A percentile compares a stretch with the other conserved stretches of the same genome.
phyloP scores from a whole-genome alignment of 2,329 filamentous ascomycete genomes.

The Cladorrhinum sp. region DNA sequence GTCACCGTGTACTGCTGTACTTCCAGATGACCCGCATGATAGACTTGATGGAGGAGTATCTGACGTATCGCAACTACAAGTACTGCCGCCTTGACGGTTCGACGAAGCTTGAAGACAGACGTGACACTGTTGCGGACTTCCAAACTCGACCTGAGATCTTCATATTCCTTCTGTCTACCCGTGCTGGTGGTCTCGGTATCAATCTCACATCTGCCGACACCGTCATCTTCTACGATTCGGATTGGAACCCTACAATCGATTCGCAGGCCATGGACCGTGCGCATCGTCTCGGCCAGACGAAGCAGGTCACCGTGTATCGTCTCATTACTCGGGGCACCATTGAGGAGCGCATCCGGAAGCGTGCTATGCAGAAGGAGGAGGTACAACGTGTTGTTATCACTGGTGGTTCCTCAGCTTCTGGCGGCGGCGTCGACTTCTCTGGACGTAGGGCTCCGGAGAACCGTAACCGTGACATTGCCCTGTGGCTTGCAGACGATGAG shows the following conservation, averaged over 20 bases:
- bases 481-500: slow-evolving; percentile 98
- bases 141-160: slow-evolving; percentile 93
- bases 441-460: slow-evolving; percentile 84
- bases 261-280: slow-evolving; percentile 99
- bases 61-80: slow-evolving; percentile 98
- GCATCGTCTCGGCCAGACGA: slow-evolving; percentile 93
- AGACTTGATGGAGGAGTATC: slow-evolving; percentile 97
- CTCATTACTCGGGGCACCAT: slow-evolving; percentile 96
- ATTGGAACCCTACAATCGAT: slow-evolving; percentile 99
- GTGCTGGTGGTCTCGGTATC: slow-evolving; percentile 96
- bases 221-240: slow-evolving; percentile 98
- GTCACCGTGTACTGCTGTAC: slow-evolving; percentile 91
- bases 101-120: slow-evolving; percentile 93
- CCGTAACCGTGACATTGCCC: slow-evolving; percentile 93
- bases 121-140: slow-evolving; percentile 96
- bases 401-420: slow-evolving; percentile 59
- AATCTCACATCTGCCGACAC: slow-evolving; percentile 95
- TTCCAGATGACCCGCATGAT: slow-evolving; percentile 99
- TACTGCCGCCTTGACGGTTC: slow-evolving; percentile 96
- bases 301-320: slow-evolving; percentile 94
- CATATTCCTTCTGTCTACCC: slow-evolving; percentile 92
- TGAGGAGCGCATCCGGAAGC: slow-evolving; percentile 95
- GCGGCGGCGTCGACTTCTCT: slow-evolving; percentile 91
- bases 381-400: slow-evolving; percentile 96
- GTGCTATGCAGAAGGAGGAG: slow-evolving; percentile 96